Base-by-base conservation (phyloP, 495 filamentous ascomycete genomes). In the Penicillium riverlandense region DNA sequence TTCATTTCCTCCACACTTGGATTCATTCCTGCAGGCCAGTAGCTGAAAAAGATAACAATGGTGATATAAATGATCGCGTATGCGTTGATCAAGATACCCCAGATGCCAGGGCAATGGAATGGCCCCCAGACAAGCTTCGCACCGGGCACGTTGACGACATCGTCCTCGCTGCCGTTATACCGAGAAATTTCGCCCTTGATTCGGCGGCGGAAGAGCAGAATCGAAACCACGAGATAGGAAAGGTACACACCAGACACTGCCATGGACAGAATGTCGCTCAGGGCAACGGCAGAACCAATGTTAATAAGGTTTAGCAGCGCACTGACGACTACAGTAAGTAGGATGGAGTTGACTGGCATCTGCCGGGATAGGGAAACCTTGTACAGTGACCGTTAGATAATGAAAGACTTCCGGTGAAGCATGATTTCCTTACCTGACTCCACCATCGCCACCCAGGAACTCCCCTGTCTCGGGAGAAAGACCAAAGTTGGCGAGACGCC, bases 391-490 rank as follows among this genome's bases (percentile, higher is more conserved):
- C 15, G 15, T 16, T 16, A 16, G 15, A 16, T 16, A 16, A 16
- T 16, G 15, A 4, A 16, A 4, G 15, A 16, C 15, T 16, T 16
- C 15, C 4, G 15, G 15, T 16, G 15, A 16, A 16, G 4, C 15
- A 16, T 16, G 15, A 16, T 16, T 16, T 16, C 15, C 15, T 16
- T 14, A 54, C 41, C 33, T 67, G 57, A 32, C 55, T 61, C 39
- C 79, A 71, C 35, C 65, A 62, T 10, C 43, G 43, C 41, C 69
- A 72, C 33, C 75, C 77, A 0, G 80, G 80, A 0, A 83, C 54
- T 12, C 74, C 79, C 11, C 65, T 52, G 46, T 84, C 79, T 29
- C 78, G 53, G 3, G 80, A 72, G 52, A 84, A 83, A 1, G 78
- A 68, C 72, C 75, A 83, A 5, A 64, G 54, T 43, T 74, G 68